Conservation (phyloP, 1,139 yeast species). For the Blastobotrys malaysiensis region DNA sequence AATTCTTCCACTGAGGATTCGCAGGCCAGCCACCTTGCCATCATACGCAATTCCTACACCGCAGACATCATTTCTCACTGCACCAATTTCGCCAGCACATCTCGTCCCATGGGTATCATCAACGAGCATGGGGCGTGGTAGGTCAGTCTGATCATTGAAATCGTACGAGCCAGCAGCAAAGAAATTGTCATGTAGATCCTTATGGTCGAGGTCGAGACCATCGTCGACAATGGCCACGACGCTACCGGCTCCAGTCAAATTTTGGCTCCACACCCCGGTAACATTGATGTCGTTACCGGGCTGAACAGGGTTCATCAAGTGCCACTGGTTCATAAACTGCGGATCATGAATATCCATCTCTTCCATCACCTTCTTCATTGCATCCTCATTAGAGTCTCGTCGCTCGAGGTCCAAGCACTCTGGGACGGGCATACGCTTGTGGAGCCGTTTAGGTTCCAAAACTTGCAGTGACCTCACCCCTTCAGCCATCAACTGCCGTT, state of each 20-base stretch:
- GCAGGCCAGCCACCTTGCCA: slow-evolving; percentile 81
- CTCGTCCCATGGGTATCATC: slow-evolving; percentile 96
- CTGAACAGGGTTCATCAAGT: slow-evolving; percentile 60
- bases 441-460: slow-evolving; percentile 17
- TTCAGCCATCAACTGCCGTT: slow-evolving; percentile 12
- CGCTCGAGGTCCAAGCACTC: slow-evolving; percentile 20
- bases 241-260: slow-evolving; percentile 77
- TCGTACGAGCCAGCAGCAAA: slow-evolving; percentile 84
- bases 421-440: slow-evolving; percentile 22
- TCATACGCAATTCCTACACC: slow-evolving; percentile 93
- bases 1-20: slow-evolving; percentile 77
- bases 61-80: slow-evolving; percentile 72
- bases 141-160: slow-evolving; percentile 66
- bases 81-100: slow-evolving; percentile 98
- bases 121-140: slow-evolving; percentile 74
- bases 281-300: slow-evolving; percentile 88
- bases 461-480: slow-evolving; percentile 23
- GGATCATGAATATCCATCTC: slow-evolving; percentile 73
- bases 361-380: slow-evolving; percentile 28
- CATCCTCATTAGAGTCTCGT: slow-evolving; percentile 7
- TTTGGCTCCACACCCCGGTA: slow-evolving; percentile 76
- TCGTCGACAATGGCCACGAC: slow-evolving; percentile 73
- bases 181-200: slow-evolving; percentile 64
- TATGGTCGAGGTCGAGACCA: slow-evolving; percentile 78
- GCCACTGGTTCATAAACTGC: slow-evolving; percentile 81